Percentiles rank a stretch among this genome's conserved stretches.
phyloP scores from a whole-genome alignment of 495 filamentous ascomycete species.

The Aspergillus cristatus region DNA sequence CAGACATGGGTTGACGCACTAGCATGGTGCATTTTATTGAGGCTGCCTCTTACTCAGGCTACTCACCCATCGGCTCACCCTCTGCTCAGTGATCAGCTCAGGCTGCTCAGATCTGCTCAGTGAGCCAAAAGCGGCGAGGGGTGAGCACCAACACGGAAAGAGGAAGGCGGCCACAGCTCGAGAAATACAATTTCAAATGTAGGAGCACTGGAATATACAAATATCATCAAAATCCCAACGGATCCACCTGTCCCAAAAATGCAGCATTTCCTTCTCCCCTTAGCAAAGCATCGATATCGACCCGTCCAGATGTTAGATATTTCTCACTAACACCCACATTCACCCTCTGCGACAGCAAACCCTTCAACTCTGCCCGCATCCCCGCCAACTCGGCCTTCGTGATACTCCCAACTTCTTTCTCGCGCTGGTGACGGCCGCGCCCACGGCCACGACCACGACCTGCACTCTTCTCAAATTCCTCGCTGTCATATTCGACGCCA shows the following conservation, averaged over 20 bases:
- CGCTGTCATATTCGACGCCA: constrained; percentile 86
- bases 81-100: no score
- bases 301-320: constrained; percentile 70
- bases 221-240: constrained; percentile 32
- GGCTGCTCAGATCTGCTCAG: no score
- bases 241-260: constrained; percentile 57
- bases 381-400: constrained; percentile 60
- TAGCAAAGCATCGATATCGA: constrained; percentile 76
- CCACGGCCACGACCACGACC: constrained; percentile 58
- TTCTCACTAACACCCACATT: constrained; percentile 88
- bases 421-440: constrained; percentile 63
- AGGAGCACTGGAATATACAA: constrained; percentile 2
- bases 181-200: neutral
- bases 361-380: constrained; percentile 32
- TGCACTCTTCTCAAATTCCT: constrained; percentile 67
- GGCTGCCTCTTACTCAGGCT: no score
- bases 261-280: constrained; percentile 45
- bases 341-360: constrained; percentile 60
- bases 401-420: constrained; percentile 57
- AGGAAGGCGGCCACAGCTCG: no score
- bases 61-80: no score
- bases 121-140: no score
- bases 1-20: no score
- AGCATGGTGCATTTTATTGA: no score
- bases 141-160: no score